phyloP scores from a whole-genome alignment of 108 stramenopile genomes.

The Nannochloropsis salina region DNA sequence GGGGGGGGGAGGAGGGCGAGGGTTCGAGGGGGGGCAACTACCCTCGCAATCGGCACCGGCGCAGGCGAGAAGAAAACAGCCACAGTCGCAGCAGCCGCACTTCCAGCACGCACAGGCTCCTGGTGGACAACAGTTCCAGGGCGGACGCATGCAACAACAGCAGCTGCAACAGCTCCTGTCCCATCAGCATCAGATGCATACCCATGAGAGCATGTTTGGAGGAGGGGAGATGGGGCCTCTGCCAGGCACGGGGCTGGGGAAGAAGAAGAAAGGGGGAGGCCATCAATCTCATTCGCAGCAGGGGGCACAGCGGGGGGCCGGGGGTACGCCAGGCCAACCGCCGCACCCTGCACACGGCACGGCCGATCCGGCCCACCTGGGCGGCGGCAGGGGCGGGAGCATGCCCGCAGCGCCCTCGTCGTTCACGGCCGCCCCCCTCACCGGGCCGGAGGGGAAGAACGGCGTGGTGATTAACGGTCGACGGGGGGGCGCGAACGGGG shows the following conservation, averaged over 20 bases:
- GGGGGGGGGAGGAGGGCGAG: not conserved
- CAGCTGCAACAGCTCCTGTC: not conserved
- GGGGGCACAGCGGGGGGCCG: not conserved
- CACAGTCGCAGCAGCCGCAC: not conserved
- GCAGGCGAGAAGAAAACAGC: not conserved
- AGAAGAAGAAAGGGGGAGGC: not conserved
- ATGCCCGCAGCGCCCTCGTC: not conserved
- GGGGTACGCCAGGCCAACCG: no score
- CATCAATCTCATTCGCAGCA: not conserved
- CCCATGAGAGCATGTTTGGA: no score
- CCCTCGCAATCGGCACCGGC: not conserved
- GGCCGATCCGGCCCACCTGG: not conserved
- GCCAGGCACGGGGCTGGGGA: not conserved
- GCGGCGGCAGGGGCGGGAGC: not conserved
- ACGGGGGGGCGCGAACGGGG: not conserved
- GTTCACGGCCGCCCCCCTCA: not conserved
- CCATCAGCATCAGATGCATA: not conserved
- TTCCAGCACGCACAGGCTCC: not conserved
- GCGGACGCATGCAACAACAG: not conserved
- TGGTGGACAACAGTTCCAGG: not conserved
- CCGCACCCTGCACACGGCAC: not conserved
- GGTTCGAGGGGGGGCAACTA: not conserved
- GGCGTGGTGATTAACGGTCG: no score
- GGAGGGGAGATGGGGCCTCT: no score
- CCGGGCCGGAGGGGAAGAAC: no score